Conservation (phyloP, 495 filamentous ascomycete species). For the Rhypophila decipiens region DNA sequence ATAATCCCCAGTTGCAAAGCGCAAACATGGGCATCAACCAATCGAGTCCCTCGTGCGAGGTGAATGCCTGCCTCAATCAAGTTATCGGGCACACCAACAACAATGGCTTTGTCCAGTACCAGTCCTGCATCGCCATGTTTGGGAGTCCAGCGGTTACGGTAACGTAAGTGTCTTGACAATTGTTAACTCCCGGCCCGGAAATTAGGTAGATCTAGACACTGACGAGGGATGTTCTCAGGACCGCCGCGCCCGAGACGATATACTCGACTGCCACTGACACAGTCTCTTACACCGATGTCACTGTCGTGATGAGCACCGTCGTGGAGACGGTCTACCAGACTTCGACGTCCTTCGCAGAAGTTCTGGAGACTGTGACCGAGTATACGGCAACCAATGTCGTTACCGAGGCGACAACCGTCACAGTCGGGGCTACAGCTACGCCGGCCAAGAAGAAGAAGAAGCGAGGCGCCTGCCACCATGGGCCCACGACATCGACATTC, state of each 20-base stretch:
- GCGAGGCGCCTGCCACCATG: not conserved
- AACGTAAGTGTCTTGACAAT: not conserved
- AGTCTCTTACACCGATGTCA: not conserved
- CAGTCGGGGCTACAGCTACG: not conserved
- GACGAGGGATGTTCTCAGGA: not conserved
- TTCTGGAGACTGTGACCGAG: not conserved
- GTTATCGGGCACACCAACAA: not conserved
- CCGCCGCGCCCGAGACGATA: not conserved
- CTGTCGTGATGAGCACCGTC: not conserved
- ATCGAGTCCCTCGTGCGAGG: not conserved
- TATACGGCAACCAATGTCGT: not conserved
- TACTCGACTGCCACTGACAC: not conserved
- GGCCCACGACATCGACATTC: not conserved
- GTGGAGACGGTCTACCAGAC: not conserved
- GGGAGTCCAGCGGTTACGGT: not conserved
- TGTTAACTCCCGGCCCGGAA: not conserved
- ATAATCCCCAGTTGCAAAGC: too few relatives aligned
- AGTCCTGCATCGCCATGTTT: not conserved
- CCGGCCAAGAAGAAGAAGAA: not conserved
- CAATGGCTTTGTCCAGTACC: not conserved
- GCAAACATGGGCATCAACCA: not conserved
- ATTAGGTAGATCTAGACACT: not conserved
- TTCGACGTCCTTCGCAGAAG: not conserved
- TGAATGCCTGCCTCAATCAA: not conserved
- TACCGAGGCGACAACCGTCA: not conserved